These are phyloP conservation scores for Ganoderma boninense DNA, from an alignment of 1,284 basidiomycete genomes.

Conservation along the genomic window DNA sequence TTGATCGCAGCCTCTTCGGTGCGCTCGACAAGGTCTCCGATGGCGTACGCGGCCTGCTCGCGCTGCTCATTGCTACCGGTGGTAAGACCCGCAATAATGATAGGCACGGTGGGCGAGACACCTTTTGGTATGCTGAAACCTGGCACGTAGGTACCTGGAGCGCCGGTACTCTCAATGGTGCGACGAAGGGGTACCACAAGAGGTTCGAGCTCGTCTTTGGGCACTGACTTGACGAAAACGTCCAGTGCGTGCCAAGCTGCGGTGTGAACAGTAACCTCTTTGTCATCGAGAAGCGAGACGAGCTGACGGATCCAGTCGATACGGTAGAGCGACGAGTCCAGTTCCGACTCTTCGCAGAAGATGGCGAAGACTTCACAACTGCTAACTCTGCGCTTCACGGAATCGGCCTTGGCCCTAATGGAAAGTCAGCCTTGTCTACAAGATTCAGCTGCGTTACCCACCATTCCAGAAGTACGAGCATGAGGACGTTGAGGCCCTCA, in stretches of 20 bases:
- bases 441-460: conserved; percentile 45
- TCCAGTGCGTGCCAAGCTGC: conserved; percentile 90
- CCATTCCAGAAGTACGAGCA: conserved; percentile 93
- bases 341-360: conserved; percentile 84
- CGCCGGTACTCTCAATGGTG: conserved; percentile 88
- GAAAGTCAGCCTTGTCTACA: neutral
- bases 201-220: conserved; percentile 93
- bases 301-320: conserved; percentile 97
- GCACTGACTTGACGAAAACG: conserved; percentile 88
- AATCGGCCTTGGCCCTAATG: conserved; percentile 80
- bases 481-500: conserved; percentile 89
- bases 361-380: conserved; percentile 81
- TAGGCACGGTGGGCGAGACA: conserved; percentile 86
- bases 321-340: conserved; percentile 86
- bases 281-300: conserved; percentile 87
- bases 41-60: conserved; percentile 95
- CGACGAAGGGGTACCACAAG: conserved; percentile 90
- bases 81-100: conserved; percentile 89
- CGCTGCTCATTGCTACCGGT: conserved; percentile 85
- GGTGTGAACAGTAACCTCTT: conserved; percentile 76
- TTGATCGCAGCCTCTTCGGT: conserved; percentile 93
- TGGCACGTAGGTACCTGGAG: conserved; percentile 81
- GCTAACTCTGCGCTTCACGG: conserved; percentile 76
- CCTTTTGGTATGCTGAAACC: conserved; percentile 94
- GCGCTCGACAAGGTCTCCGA: conserved; percentile 93